Percentiles rank a stretch among this genome's conserved stretches.
Evolutionary conservation across 164 flowering plant genomes (phyloP).

Genomic region (Vitis amurensis): DNA sequence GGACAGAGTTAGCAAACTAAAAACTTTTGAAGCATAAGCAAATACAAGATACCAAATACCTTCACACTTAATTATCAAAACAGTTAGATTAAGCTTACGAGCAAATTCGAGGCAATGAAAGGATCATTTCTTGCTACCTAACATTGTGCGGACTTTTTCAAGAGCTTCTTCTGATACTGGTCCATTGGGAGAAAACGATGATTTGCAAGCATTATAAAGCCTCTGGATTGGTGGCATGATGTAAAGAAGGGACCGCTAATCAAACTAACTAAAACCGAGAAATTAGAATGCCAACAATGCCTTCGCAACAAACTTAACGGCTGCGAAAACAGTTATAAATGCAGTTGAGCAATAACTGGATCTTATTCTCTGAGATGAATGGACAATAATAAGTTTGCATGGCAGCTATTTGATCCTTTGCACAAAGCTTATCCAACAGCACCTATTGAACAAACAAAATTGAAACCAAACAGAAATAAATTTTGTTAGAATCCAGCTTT

Average conservation of each 20-base stretch:
- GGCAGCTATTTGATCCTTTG: constrained; percentile 13
- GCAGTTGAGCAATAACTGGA: constrained; percentile 13
- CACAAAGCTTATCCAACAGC: background rate
- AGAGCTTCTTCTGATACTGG: constrained; percentile 60
- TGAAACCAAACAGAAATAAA: background rate
- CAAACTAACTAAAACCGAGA: constrained; percentile 14
- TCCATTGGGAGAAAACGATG: constrained; percentile 47
- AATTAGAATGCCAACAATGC: constrained; percentile 22
- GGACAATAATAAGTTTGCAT: constrained; percentile 19
- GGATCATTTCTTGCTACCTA: constrained; percentile 36
- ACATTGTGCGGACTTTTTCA: constrained; percentile 46
- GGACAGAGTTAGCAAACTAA: background rate
- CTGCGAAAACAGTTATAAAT: constrained; percentile 3
- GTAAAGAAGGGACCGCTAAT: constrained; percentile 23
- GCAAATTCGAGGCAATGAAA: background rate
- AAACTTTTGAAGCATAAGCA: background rate
- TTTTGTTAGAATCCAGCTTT: background rate
- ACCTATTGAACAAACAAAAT: constrained; percentile 9
- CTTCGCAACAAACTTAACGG: constrained; percentile 9
- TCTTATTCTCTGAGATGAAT: constrained; percentile 8
- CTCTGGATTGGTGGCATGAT: constrained; percentile 64
- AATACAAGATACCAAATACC: background rate
- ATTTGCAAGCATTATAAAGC: constrained; percentile 58
- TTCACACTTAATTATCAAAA: background rate
- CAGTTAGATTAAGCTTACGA: background rate